Conservation (phyloP, 2,329 filamentous ascomycete genomes). For the Monosporascus sp. region DNA sequence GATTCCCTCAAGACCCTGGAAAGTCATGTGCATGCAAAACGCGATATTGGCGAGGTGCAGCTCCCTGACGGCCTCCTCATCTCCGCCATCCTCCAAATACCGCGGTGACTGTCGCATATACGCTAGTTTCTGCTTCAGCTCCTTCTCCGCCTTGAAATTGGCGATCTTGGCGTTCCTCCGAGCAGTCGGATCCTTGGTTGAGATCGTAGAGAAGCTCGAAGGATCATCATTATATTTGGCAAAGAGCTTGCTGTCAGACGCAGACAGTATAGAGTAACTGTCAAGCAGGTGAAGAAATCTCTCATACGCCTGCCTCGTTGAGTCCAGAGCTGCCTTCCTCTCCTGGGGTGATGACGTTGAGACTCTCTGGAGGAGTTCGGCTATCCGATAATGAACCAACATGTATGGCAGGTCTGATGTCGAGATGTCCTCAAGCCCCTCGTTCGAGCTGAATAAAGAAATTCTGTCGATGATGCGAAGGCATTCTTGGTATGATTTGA, state of each 20-base stretch:
- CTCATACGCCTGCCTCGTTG: constrained; percentile 68
- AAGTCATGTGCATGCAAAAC: constrained; percentile 71
- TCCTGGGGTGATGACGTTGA: constrained; percentile 47
- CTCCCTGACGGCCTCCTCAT: constrained; percentile 78
- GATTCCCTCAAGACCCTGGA: constrained; percentile 81
- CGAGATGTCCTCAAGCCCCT: constrained; percentile 78
- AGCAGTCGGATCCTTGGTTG: constrained; percentile 55
- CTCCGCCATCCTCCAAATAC: constrained; percentile 52
- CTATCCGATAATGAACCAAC: constrained; percentile 69
- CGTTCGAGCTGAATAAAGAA: constrained; percentile 86
- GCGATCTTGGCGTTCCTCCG: constrained; percentile 80
- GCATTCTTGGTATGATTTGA: constrained; percentile 69
- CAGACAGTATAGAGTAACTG: constrained; percentile 66
- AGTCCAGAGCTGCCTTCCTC: constrained; percentile 56
- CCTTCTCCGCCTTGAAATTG: constrained; percentile 79
- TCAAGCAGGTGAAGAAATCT: constrained; percentile 72
- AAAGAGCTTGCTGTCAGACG: constrained; percentile 61
- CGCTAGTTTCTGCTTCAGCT: constrained; percentile 76
- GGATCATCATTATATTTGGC: constrained; percentile 69
- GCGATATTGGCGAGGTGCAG: constrained; percentile 71
- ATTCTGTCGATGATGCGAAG: constrained; percentile 62
- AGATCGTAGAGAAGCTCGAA: constrained; percentile 65
- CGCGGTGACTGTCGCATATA: constrained; percentile 37
- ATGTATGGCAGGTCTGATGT: constrained; percentile 85
- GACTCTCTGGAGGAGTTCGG: constrained; percentile 70